Conservation (phyloP, 257 asterid species). For the Nicotiana tomentosiformis region DNA sequence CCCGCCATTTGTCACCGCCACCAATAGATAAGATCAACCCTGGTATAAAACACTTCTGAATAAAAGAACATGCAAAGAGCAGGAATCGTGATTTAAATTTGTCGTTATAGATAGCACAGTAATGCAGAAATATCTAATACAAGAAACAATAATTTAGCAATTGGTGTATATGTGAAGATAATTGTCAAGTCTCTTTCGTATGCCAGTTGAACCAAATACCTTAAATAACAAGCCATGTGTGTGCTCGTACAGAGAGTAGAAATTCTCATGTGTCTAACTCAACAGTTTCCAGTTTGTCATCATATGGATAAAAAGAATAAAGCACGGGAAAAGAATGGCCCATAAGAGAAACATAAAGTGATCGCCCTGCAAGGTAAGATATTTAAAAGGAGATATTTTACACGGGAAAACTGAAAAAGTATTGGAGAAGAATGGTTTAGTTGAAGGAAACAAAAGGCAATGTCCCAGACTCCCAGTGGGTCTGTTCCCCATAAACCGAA, state of each 20-base stretch:
- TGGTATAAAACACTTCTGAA: no score
- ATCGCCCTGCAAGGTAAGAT: background rate
- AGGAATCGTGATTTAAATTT: no score
- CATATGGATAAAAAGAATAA: background rate
- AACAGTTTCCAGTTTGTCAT: background rate
- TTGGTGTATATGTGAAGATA: background rate
- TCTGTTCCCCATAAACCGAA: slow-evolving; percentile 18
- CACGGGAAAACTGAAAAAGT: background rate
- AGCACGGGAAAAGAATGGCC: background rate
- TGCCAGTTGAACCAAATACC: background rate
- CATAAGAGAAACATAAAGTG: background rate
- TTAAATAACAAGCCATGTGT: background rate
- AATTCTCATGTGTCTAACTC: background rate
- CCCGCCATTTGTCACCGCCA: no score
- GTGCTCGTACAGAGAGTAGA: background rate
- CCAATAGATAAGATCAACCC: no score
- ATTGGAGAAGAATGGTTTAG: background rate
- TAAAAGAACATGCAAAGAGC: no score
- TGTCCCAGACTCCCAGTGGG: slow-evolving; percentile 18
- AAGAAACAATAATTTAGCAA: no score
- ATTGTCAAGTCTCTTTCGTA: no score
- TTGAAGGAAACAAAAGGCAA: slow-evolving; percentile 6
- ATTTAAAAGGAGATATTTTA: background rate
- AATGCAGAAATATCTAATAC: no score
- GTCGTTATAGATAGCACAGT: no score